Base-by-base conservation (phyloP, 768 basidiomycete genomes). In the Xanthoconium stramineum region DNA sequence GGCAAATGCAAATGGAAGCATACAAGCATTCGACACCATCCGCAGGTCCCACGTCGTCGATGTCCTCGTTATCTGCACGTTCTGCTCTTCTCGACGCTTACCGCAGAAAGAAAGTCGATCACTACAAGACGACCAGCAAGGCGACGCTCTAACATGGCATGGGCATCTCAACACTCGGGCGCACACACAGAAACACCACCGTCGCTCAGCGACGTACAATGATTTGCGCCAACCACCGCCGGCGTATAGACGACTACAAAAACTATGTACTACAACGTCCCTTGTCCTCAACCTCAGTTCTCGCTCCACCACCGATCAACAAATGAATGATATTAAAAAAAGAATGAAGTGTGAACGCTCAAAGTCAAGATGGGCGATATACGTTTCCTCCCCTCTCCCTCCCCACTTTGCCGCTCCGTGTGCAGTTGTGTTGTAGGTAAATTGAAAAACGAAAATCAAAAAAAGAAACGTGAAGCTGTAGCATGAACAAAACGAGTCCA, bases 321-420 rank as follows among this genome's bases (percentile, higher is more conserved):
- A 61, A 65, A 65, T 36, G 65, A 65, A 56, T 65, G 64, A 65
- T 65, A 67, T 65, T 65, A 54, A 58, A 67, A 67, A 67, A 67
- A 24, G 65, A 65, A 65, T 58, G 64, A 61, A 40, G 48, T 64
- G 65, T 17, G 54, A 64, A 43, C 37, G 54, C 30, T 40, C 45
- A 30, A 24, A 17, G 58, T 43, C 42, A 45, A 49, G 17, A 52
- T 40, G 44, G 50, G 61, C 52, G 33, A 60, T 60, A 56, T 53
- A 60, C 19, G 36, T 45, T 48, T 42, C 45, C 17, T 20, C 20
- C 17, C 29, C 20, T 24, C 19, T n/a, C n/a, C 33, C 36, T 7
- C 30, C 29, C 28, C 8, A 2, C 15, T 46, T n/a, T n/a, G 14
- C 13, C 36, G 5, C 13, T 15, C 38, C n/a, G 19, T 28, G 36